A percentile compares a stretch with the other conserved stretches of the same genome.
Conservation (phyloP, 2,329 filamentous ascomycete species). For the Macroventuria anomochaeta region DNA sequence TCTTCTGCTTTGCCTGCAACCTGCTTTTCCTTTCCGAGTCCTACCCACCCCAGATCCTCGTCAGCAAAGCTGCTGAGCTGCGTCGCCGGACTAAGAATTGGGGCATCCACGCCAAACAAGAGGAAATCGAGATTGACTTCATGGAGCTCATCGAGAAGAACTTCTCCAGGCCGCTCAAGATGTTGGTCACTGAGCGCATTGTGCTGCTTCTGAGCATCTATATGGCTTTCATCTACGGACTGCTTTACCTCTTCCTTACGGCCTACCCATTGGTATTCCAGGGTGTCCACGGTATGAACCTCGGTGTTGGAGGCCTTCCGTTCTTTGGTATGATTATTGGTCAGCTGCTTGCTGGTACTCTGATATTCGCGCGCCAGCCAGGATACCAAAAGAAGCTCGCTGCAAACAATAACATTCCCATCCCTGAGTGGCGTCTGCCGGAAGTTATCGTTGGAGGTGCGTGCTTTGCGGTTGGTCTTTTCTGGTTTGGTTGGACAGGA, state of each 20-base stretch:
- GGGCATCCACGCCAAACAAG: constrained; percentile 66
- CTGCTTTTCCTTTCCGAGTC: constrained; percentile 64
- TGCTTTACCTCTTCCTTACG: constrained; percentile 86
- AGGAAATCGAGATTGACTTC: constrained; percentile 61
- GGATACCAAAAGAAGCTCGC: constrained; percentile 64
- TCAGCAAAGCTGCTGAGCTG: constrained; percentile 62
- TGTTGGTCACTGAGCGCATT: constrained; percentile 58
- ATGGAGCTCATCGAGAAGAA: constrained; percentile 60
- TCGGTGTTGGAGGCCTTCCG: constrained; percentile 76
- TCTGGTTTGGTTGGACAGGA: constrained; percentile 51
- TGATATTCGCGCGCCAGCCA: constrained; percentile 70
- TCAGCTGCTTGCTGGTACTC: constrained; percentile 69
- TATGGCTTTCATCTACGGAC: constrained; percentile 60
- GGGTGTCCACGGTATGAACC: constrained; percentile 70
- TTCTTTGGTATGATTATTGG: constrained; percentile 87
- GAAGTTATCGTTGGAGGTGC: constrained; percentile 61
- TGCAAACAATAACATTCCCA: constrained; percentile 57
- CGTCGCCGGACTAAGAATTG: constrained; percentile 64
- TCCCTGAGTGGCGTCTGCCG: constrained; percentile 65
- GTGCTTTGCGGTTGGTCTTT: constrained; percentile 50
- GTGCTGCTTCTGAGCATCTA: constrained; percentile 49
- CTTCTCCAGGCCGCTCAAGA: constrained; percentile 58
- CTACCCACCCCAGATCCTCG: constrained; percentile 65
- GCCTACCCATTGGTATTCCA: constrained; percentile 85
- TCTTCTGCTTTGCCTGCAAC: constrained; percentile 56